Base-by-base conservation (phyloP, 768 basidiomycete species). In the Boletus rufocinnamomeus region DNA sequence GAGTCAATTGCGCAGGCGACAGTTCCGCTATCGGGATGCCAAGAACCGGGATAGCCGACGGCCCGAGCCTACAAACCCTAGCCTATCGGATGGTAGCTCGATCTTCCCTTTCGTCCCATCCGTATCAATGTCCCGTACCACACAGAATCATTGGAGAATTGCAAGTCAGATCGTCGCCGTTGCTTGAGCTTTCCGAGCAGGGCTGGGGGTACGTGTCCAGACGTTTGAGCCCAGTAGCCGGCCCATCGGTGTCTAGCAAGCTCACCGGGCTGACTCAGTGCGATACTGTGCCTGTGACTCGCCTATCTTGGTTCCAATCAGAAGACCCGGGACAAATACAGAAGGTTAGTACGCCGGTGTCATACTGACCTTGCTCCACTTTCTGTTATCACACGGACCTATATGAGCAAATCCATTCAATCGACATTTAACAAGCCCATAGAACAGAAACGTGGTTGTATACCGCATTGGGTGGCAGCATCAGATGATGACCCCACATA, bases 211-310 rank as follows among this genome's bases (percentile, higher is more conserved):
- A 27, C 44, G 44, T 19, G 45, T 27, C 45, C 16, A 10, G 17
- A 28, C 25, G 45, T 10, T 28, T 11, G 28, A 11, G 28, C 50
- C 52, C 40, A n/a, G 53, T 56, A 5, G 11, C 10, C 14, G 35
- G 6, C 40, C 30, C n/a, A 25, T 17, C 68, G 68, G 68, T 35
- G 30, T 63, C 23, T 40, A 54, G 17, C 10, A 37, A 43, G 23
- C 21, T 62, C 2, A 38, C 68, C 68, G 68, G 53, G 25, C 30
- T 69, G 68, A 70, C 56, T 60, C 60, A 28, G 50, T 44, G 40
- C 41, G 16, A 47, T 47, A 9, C 47, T 17, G 54, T 60, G 19
- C 55, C 58, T 60, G 55, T 27, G 34, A n/a, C 11, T 32, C 50
- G 32, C 11, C 27, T 32, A 47, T 28, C 45, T 14, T 23, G 32